Base-by-base conservation (phyloP, 2,329 filamentous ascomycete species). In the Didymella arachidicola region DNA sequence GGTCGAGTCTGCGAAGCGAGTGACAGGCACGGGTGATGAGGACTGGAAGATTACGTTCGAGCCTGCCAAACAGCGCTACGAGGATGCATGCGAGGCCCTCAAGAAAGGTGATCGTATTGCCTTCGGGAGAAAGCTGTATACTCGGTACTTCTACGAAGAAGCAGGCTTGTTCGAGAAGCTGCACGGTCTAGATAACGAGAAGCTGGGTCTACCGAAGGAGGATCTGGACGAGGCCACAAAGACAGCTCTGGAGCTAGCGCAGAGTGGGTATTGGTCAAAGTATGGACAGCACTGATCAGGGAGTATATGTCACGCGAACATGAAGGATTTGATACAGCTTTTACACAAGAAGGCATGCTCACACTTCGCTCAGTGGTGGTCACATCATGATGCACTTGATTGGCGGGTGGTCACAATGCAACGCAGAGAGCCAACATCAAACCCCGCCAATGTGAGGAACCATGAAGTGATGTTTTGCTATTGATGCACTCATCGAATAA, bases 191-290 rank as follows among this genome's bases (percentile, higher is more conserved):
- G 77, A 79, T 2, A 90, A 90, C 61, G 79, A 82, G 14, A 64
- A 78, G 5, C 73, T 91, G n/a, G 84, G 80, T 0, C 73, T 90
- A 67, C 82, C 84, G 0, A 75, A 83, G 60, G 87, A 89, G 72
- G 80, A 82, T 42, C 61, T 89, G 44, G 86, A 90, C 64, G 81
- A 84, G 59, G 76, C 77, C 25, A 90, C 84, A 0, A 80, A 77
- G 70, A 46, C 19, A 29, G 64, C 63, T 2, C 41, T 68, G 14
- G 41, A 61, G 12, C 38, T 64, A 41, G 42, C 18, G 4, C 42
- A 44, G 12, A 34, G 25, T n/a, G 32, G 30, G 3, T 53, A 27
- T 19, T 45, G 30, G 41, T 19, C 41, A 8, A 38, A 50, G 8
- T 50, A 50, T n/a, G 47, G 47, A 7, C 47, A 42, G 18, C 38